Evolutionary conservation across 2,329 filamentous ascomycete genomes (phyloP), one percentile per base, ranked within the genome.

Genomic region (Trichoderma koningii): DNA sequence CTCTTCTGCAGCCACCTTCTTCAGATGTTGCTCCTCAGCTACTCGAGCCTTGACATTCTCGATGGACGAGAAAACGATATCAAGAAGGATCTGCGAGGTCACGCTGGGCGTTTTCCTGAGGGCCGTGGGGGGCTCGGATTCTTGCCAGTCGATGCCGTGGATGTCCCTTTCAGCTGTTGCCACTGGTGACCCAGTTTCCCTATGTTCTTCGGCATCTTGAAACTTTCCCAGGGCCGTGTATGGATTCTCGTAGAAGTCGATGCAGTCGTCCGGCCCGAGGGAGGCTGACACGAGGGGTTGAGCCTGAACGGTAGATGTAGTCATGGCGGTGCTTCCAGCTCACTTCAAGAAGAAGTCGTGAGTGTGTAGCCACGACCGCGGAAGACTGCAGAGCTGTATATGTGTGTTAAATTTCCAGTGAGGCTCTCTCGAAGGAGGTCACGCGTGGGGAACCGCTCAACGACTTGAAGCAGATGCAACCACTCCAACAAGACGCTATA

Each of bases 121-220:
- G 0, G 76, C 78, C 12, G 71, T 68, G 0, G 84, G 84, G 4
- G 82, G 81, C 3, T 78, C 76, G 67, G 82, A 83, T 57, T 76
- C 72, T 44, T 74, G 77, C 81, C 83, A 85, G 69, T 82, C 78
- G 41, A 78, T 73, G 3, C 73, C 68, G 3, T 68, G 34, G 51
- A 72, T 66, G 17, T 75, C 71, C 26, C 72, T 68, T 2, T 71
- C 66, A 28, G 66, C 30, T 19, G 48, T 64, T 5, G 66, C 69
- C 70, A 71, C 72, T 0, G 70, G 64, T 44, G 64, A 51, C n/a
- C 55, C 62, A 2, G 67, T 53, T 4, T 72, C 51, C 60, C 68
- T 66, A n/a, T 67, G 65, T 57, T 64, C 59, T 68, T 70, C 71
- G 53, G 71, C 26, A 66, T 73, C 67, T 64, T 75, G 68, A 7